Percentiles rank a stretch among this genome's conserved stretches.
phyloP scores from a whole-genome alignment of 2,329 filamentous ascomycete genomes.

The Pseudogymnoascus sp. region DNA sequence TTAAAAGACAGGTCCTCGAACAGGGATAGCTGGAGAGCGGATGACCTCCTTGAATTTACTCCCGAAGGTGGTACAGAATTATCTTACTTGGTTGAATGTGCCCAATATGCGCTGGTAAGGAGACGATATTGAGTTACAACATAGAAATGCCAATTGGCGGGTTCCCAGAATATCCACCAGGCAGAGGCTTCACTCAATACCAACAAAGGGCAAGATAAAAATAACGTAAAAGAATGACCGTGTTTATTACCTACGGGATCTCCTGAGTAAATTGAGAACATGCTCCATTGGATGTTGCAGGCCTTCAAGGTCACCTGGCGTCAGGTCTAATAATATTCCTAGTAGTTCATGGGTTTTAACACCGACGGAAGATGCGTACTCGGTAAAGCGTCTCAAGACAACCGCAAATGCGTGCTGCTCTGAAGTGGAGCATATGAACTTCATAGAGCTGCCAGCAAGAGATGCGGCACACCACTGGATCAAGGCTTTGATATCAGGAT shows the following conservation, averaged over 20 bases:
- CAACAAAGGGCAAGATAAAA: no score
- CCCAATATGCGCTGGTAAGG: not conserved
- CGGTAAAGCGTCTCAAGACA: not conserved
- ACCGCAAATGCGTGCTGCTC: not conserved
- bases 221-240: not conserved
- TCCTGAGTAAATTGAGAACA: not conserved
- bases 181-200: no score
- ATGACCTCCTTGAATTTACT: not conserved
- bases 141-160: not conserved
- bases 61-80: not conserved
- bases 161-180: no score
- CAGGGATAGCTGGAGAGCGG: not conserved
- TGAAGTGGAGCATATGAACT: not conserved
- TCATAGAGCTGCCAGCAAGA: not conserved
- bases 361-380: not conserved
- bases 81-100: not conserved
- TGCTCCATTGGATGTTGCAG: not conserved
- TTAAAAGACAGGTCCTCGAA: not conserved
- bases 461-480: not conserved
- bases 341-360: not conserved
- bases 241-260: not conserved
- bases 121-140: not conserved
- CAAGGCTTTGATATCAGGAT: not conserved
- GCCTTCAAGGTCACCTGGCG: not conserved
- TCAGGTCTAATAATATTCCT: not conserved